These are phyloP conservation scores for Coniochaeta sp. DNA, from an alignment of 2,329 filamentous ascomycete genomes.

Conservation along the genomic window DNA sequence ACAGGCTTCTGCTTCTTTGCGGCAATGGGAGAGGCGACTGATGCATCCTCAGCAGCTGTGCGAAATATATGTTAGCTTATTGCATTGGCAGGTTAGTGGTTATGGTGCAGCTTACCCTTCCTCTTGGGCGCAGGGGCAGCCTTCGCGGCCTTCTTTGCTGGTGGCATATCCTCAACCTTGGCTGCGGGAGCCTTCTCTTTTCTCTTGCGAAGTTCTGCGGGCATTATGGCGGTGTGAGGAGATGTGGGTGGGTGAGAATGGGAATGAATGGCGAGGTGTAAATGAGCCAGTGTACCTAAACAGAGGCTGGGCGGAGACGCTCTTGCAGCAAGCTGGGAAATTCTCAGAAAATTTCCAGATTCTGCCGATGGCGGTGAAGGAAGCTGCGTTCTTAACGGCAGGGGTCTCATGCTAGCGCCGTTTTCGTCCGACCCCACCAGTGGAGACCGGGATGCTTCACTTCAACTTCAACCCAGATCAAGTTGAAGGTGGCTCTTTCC, in stretches of 20 bases:
- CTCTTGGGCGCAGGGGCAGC: slow-evolving; percentile 15
- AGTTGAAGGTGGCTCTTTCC: no score
- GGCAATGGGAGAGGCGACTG: slow-evolving; percentile 13
- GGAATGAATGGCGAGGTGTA: not conserved
- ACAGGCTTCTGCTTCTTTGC: slow-evolving; percentile 20
- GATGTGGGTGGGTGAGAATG: not conserved
- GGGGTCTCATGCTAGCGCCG: no score
- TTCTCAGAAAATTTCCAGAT: slow-evolving; percentile 15
- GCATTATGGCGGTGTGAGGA: no score
- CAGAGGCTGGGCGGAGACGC: not conserved
- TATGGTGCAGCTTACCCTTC: slow-evolving; percentile 13
- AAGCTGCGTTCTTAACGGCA: no score
- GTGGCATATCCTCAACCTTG: slow-evolving; percentile 4
- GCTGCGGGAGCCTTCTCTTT: slow-evolving; percentile 14
- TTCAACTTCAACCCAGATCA: no score
- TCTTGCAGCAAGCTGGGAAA: not conserved
- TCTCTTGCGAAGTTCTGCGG: slow-evolving; percentile 16
- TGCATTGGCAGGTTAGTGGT: not conserved
- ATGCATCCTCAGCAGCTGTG: slow-evolving; percentile 17
- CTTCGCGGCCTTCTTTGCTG: slow-evolving; percentile 8
- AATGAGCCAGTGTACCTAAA: not conserved
- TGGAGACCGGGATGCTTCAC: no score
- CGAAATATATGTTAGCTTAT: not conserved
- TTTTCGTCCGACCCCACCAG: no score
- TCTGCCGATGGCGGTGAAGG: slow-evolving; percentile 10